These are phyloP conservation scores for Astragalus glycyphyllos DNA, from an alignment of 306 rosid genomes.

Conservation along the genomic window DNA sequence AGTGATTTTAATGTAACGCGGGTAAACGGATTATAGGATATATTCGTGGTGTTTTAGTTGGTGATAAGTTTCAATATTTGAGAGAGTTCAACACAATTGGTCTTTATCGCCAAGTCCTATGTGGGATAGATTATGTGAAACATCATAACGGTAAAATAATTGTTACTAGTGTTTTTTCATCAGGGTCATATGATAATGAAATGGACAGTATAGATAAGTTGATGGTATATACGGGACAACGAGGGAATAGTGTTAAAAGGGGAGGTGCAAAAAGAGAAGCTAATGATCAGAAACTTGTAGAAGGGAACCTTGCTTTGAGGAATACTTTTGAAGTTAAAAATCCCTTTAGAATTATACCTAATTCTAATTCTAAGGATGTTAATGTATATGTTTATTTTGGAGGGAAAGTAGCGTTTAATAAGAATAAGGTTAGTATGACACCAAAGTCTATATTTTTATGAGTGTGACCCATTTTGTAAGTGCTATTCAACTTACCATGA, in stretches of 20 bases:
- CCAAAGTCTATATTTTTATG: slow-evolving; percentile 63
- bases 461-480: slow-evolving; percentile 73
- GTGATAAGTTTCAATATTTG: too few relatives aligned
- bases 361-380: slow-evolving; percentile 52
- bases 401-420: slow-evolving; percentile 64
- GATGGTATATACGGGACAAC: slow-evolving; percentile 61
- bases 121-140: too few relatives aligned
- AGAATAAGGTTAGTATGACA: too few relatives aligned
- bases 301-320: slow-evolving; percentile 73
- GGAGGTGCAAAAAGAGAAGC: slow-evolving; percentile 50
- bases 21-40: too few relatives aligned
- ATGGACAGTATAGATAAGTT: too few relatives aligned
- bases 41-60: too few relatives aligned
- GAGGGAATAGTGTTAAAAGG: slow-evolving; percentile 56
- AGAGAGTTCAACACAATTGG: too few relatives aligned
- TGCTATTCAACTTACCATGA: slow-evolving; percentile 65
- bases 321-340: slow-evolving; percentile 58
- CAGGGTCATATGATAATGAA: too few relatives aligned
- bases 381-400: slow-evolving; percentile 55
- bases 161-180: too few relatives aligned
- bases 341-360: slow-evolving; percentile 72
- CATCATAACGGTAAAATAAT: too few relatives aligned
- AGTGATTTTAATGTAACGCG: too few relatives aligned
- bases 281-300: slow-evolving; percentile 68
- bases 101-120: too few relatives aligned